Conservation (phyloP, 108 stramenopile genomes). For the Craspedostauros australis region DNA sequence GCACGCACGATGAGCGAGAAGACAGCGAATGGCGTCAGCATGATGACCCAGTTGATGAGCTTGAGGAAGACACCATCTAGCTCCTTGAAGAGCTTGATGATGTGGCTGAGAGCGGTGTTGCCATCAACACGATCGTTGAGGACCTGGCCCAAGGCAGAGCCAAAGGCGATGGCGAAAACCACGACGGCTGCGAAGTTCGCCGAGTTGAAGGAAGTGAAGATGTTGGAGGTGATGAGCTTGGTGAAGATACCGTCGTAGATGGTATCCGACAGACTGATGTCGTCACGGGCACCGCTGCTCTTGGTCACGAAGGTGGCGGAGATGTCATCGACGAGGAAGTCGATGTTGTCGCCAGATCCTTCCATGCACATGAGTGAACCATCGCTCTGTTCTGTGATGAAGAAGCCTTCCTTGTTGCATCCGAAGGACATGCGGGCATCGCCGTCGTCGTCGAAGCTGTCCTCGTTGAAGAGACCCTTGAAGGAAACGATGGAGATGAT, state of each 20-base stretch:
- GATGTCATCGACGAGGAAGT: conserved; percentile 7
- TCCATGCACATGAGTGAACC: conserved; percentile 1
- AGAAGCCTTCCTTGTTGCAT: background rate
- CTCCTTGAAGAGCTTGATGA: conserved; percentile 15
- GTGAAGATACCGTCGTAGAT: conserved; percentile 19
- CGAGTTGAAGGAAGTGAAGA: conserved; percentile 6
- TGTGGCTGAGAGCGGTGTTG: background rate
- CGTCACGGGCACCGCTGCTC: background rate
- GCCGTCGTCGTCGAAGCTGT: background rate
- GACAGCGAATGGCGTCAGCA: conserved; percentile 24
- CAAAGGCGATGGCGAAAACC: conserved; percentile 18
- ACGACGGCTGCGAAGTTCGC: conserved; percentile 12
- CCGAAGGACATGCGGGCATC: background rate
- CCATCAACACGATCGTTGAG: background rate
- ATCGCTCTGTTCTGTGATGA: background rate
- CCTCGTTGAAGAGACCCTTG: background rate
- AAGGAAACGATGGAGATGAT: conserved; percentile 11
- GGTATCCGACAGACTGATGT: conserved; percentile 11
- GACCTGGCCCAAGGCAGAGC: conserved; percentile 8
- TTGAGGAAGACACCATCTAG: conserved; percentile 20
- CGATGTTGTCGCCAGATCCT: background rate
- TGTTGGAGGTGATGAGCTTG: conserved; percentile 11
- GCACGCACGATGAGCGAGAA: conserved; percentile 26
- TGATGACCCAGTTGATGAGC: conserved; percentile 26
- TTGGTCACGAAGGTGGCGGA: background rate